phyloP scores from a whole-genome alignment of 31 red algal species.

The Pterothamnion heteromorphum region DNA sequence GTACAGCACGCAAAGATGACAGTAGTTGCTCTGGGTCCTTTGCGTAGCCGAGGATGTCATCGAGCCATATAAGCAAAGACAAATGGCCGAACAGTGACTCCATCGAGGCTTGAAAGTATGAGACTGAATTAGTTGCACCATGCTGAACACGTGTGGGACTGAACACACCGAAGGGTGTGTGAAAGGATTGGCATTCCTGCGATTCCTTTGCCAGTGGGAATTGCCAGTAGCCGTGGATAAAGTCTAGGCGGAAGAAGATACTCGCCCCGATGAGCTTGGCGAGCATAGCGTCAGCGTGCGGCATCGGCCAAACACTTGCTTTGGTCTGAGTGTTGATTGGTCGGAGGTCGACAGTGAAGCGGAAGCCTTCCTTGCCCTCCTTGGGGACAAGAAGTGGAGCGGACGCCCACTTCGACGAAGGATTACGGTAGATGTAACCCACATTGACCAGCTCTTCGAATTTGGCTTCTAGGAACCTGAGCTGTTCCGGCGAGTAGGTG shows the following conservation, averaged over 20 bases:
- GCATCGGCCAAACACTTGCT: conserved; percentile 49
- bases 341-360: conserved; percentile 49
- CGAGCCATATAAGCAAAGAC: conserved; percentile 50
- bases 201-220: conserved; percentile 49
- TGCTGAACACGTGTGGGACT: conserved; percentile 40
- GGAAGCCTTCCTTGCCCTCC: conserved; percentile 41
- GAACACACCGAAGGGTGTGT: conserved; percentile 50
- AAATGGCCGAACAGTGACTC: conserved; percentile 36
- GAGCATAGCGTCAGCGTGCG: conserved; percentile 34
- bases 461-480: conserved; percentile 22
- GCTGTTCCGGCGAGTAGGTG: conserved; percentile 17
- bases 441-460: conserved; percentile 30
- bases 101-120: conserved; percentile 51
- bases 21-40: not conserved
- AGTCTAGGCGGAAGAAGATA: conserved; percentile 39
- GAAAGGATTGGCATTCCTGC: conserved; percentile 46
- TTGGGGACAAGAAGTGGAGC: conserved; percentile 49
- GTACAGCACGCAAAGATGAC: not conserved
- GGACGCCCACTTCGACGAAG: conserved; percentile 49
- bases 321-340: conserved; percentile 44
- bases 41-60: conserved; percentile 51
- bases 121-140: conserved; percentile 42
- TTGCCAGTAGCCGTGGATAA: conserved; percentile 57
- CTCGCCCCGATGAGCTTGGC: not conserved
- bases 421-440: not conserved